Base-by-base conservation (phyloP, 1,139 yeast species). In the Arxiozyma telluris region DNA sequence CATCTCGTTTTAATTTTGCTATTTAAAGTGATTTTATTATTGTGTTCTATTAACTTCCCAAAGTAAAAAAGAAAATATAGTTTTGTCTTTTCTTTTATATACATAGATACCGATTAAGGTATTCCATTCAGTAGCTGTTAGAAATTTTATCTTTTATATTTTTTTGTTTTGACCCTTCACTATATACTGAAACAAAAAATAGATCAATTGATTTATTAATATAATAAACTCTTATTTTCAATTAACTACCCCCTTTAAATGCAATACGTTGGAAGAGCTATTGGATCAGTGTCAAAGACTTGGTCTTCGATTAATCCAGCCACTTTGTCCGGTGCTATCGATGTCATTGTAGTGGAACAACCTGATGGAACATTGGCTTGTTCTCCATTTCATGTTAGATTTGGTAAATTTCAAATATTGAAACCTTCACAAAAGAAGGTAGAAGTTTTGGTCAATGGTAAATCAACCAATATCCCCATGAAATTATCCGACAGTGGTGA, bases 271-370 rank as follows among this genome's bases (percentile, higher is more conserved):
- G 97, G 96, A 21, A 79, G 95, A 68, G 98, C 96, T 17, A 86
- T 95, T 54, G 97, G 89, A 47, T 86, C 94, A 50, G 96, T 93
- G 22, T 89, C 96, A 58, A 91, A 90, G 71, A 94, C 96, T 53
- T 93, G 97, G 98, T 90, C 90, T 63, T 89, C 97, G 41, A 82
- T 93, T 63, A 93, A 93, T 65, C 98, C 98, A 1, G 91, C 98
- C 1, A 93, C 98, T 0, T 76, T 93, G 30, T 85, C 96, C 41
- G 99, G 99, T 4, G 98, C 98, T 39, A 93, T 93, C 69, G 99
- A 93, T 71, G 90, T 94, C 57, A 89, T 93, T 49, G 98, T 91
- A 9, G 86, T 94, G n/a, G 96, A 93, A 71, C 95, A 88, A 65
- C 87, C 87, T 18, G 84, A 86, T 67, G 88, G 88, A 0, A 81